Evolutionary conservation across 2,329 filamentous ascomycete genomes (phyloP), one percentile per base, ranked within the genome.

Genomic region (Zymoseptoria ardabiliae): DNA sequence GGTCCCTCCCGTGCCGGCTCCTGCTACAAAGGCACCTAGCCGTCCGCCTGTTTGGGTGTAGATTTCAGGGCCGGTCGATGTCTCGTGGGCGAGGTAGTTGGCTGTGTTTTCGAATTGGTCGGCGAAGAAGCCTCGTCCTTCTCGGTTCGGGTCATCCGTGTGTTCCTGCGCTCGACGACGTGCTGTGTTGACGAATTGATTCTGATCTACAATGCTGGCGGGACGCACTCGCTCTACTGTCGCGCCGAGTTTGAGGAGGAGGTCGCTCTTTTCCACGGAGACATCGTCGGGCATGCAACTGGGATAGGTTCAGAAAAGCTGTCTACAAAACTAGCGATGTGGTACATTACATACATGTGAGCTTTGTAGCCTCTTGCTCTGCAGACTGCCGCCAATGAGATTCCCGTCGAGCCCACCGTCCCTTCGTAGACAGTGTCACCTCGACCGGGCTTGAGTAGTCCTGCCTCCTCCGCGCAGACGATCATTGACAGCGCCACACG

Each of bases 361-460:
- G 91, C 91, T 65, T 87, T 84, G 77, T 97, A 97, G 35, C 94
- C 94, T 73, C 86, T 84, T 21, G 94, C 92, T 66, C 92, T 84
- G 54, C 91, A 92, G 55, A 99, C 84, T 0, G 90, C 90, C 2
- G 94, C 94, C 9, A 99, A 81, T 17, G 92, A 97, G 68, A 99
- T 97, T 21, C 94, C 94, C 0, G 94, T 99, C 71, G 90, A 96
- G 61, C 94, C 94, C 17, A 96, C 92, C 1, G 94, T 99, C 65
- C 94, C 94, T 78, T 99, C 94, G 75, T 97, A 99, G 69, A 99
- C 91, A 50, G 90, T 95, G 73, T 99, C 94, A 62, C 93, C 93
- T 21, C 88, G 86, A 66, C 88, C 80, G 0, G 94, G 93, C 0
- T 81, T 82, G 52, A 99, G 77, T 19, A 92, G 79, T 2, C 91